A percentile compares a stretch with the other conserved stretches of the same genome.
Conservation (phyloP, 139 green algal genomes). For the Micractinium sp. region DNA sequence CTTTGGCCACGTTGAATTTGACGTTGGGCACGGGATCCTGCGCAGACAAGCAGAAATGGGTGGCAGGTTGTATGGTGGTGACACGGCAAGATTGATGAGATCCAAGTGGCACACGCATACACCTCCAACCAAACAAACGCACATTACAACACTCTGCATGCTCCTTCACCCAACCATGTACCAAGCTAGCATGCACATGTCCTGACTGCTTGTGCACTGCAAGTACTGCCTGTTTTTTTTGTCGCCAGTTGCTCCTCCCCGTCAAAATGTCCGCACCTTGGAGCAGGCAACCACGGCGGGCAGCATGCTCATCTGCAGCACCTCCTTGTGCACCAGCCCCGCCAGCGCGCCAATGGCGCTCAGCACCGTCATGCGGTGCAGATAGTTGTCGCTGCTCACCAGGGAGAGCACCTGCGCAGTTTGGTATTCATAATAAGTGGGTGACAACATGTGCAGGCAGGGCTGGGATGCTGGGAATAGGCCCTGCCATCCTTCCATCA, state of each 20-base stretch:
- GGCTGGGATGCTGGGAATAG: too few relatives aligned
- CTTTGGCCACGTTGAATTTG: conserved; percentile 94
- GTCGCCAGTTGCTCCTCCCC: too few relatives aligned
- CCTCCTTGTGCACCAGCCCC: conserved; percentile 79
- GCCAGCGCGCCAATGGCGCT: conserved; percentile 83
- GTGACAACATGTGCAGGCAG: too few relatives aligned
- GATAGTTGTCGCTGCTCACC: conserved; percentile 87
- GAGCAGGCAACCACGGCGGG: conserved; percentile 81
- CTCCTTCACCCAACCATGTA: too few relatives aligned
- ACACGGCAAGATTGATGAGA: not conserved
- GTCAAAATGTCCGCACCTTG: conserved; percentile 56
- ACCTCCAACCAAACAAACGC: not conserved
- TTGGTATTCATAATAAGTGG: too few relatives aligned
- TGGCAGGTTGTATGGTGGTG: not conserved
- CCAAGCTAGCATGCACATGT: not conserved
- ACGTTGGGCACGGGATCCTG: conserved; percentile 88
- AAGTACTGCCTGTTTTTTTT: too few relatives aligned
- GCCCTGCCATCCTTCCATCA: too few relatives aligned
- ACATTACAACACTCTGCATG: too few relatives aligned
- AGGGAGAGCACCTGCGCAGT: conserved; percentile 53
- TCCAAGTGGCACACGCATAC: not conserved
- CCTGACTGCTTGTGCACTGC: too few relatives aligned
- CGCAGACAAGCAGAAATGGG: not conserved
- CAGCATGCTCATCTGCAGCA: conserved; percentile 86
- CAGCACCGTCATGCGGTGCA: conserved; percentile 97